Base-by-base conservation (phyloP, 1,284 basidiomycete species). In the Somion occarium region DNA sequence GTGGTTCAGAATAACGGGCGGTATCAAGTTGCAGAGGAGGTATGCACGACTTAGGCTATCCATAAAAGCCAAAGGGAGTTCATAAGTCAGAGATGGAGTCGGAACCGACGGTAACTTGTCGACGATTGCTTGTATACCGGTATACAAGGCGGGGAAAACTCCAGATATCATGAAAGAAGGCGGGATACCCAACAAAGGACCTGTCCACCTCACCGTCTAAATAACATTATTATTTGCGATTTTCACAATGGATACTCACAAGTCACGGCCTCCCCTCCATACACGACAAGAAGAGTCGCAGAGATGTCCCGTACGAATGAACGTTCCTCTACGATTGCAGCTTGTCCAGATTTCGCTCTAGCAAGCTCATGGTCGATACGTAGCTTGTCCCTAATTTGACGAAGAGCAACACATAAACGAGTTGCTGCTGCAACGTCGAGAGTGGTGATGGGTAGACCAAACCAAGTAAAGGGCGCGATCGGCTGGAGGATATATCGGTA, bases 151-250 rank as follows among this genome's bases (percentile, higher is more conserved):
- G 1, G 85, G 83, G 3, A 78, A 71, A 2, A 75, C 69, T 2
- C 82, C 82, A 1, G 84, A 86, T 23, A 80, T 54, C 75, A 89
- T 78, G 65, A 89, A 90, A 9, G 86, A 88, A 1, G 84, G 78
- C 2, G 82, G 74, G 18, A 79, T 59, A 5, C 82, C 78, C 48
- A 90, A 70, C 42, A 82, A 73, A 19, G 88, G 82, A 15, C 73
- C 88, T 89, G 56, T 18, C 30, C n/a, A n/a, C n/a, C n/a, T n/a
- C n/a, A n/a, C n/a, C n/a, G n/a, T n/a, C n/a, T n/a, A n/a, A 26
- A 51, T 27, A 38, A 51, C 50, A 34, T 34, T 7, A 34, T 7
- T 34, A 34, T 34, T 52, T 51, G 53, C 23, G 38, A 34, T 25
- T 27, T 24, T 26, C 44, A 30, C 30, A 34, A 34, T 34, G 7